Conservation (phyloP, 306 rosid species). For the Senna siamea region DNA sequence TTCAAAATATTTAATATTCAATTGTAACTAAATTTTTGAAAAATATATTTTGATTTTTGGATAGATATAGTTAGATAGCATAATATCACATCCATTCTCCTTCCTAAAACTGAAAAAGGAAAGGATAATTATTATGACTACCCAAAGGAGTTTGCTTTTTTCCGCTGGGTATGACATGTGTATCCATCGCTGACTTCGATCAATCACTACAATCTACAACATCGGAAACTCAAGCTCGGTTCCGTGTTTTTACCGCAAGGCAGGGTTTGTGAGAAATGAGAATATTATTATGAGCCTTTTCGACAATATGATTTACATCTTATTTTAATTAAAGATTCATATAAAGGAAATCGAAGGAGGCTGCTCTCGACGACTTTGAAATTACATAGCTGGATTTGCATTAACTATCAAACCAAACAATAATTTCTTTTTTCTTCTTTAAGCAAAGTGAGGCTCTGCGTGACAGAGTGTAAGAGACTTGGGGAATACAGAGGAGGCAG, state of each 20-base stretch:
- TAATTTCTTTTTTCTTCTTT: not conserved
- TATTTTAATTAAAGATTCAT: not conserved
- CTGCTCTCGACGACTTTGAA: not conserved
- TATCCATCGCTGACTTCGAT: not conserved
- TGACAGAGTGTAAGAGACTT: not conserved
- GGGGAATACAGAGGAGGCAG: not conserved
- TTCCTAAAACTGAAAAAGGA: no score
- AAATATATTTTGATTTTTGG: no score
- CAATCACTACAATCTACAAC: not conserved
- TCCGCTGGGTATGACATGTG: not conserved
- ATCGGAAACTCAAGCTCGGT: not conserved
- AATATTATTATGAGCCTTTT: not conserved
- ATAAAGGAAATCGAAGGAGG: not conserved
- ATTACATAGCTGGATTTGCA: not conserved
- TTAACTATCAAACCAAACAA: not conserved
- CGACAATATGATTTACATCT: no score
- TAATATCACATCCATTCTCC: no score
- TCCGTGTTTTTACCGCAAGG: not conserved
- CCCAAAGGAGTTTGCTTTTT: not conserved
- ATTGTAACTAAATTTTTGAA: no score
- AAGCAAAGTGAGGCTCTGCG: not conserved
- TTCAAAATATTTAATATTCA: no score
- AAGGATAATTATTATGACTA: no score
- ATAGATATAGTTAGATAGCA: no score
- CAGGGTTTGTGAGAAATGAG: not conserved